Evolutionary conservation across 2,329 filamentous ascomycete genomes (phyloP), one percentile per base, ranked within the genome.

Genomic region (Leptographium galeiforme): DNA sequence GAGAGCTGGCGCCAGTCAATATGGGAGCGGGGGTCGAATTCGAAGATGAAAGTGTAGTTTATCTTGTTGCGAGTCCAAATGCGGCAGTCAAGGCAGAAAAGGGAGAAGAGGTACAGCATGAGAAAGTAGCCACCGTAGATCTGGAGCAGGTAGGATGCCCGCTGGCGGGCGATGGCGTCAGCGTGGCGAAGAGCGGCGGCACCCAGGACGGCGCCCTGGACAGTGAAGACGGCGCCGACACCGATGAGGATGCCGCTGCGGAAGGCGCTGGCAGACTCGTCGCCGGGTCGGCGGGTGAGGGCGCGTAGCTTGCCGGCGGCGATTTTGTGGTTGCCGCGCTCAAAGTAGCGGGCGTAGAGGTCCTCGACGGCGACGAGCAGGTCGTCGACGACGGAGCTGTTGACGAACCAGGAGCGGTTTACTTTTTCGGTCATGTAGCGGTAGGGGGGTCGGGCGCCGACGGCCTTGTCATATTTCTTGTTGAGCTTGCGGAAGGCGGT

Each of bases 401-500:
- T 85, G 43, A 96, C 91, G 62, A 98, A 98, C 77, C 87, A 89
- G 1, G 90, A 79, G 58, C 85, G 84, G 70, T 88, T 91, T 61
- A 98, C 89, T 64, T 91, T 91, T 61, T 96, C 90, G 36, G 84
- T 84, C 79, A 96, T 87, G 67, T 91, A 97, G 33, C 85, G 79
- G 63, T 86, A 78, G 0, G 84, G 78, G 0, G 88, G 88, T 12
- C 85, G 79, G 43, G 89, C 84, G 61, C 89, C 81, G 54, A 89
- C 81, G 2, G 85, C 81, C 70, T 97, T 98, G 74, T 97, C 90
- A 65, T 94, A 97, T 68, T 98, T 98, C 68, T 98, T 98, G 70
- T 95, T 96, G 64, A 98, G 89, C 67, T 98, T 98, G 36, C 90
- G 84, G 63, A 97, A 97, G 0, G 89, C 93, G 0, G 89, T 95